Conservation (phyloP, 768 basidiomycete genomes). For the Calocybe cyanea region DNA sequence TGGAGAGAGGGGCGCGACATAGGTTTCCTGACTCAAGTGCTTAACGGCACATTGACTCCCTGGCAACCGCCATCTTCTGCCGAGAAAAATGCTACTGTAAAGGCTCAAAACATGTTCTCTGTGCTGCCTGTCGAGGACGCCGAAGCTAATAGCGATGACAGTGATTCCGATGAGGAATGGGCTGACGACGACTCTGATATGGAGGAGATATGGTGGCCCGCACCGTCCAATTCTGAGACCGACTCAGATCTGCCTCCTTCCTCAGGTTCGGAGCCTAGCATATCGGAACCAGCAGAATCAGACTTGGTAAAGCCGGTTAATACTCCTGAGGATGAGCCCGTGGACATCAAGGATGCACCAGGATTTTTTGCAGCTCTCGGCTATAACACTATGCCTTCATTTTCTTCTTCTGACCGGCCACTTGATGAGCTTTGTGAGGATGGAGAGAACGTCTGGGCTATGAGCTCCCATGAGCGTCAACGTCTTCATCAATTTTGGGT, state of each 20-base stretch:
- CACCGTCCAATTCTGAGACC: neutral
- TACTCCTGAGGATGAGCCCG: too few relatives aligned
- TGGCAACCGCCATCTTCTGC: too few relatives aligned
- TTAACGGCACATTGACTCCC: too few relatives aligned
- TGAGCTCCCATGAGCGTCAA: slow-evolving; percentile 48
- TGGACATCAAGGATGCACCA: slow-evolving; percentile 7
- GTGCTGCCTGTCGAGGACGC: too few relatives aligned
- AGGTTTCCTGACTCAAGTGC: slow-evolving; percentile 40
- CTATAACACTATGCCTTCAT: slow-evolving; percentile 27
- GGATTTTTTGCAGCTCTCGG: slow-evolving; percentile 38
- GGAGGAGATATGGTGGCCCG: slow-evolving; percentile 4
- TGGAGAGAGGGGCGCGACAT: slow-evolving; percentile 50
- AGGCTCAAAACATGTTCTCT: too few relatives aligned
- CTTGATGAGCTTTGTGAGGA: slow-evolving; percentile 32
- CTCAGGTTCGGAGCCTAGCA: neutral
- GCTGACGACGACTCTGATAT: slow-evolving; percentile 1
- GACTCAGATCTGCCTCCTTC: neutral
- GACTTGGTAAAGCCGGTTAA: too few relatives aligned
- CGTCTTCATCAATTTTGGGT: slow-evolving; percentile 45
- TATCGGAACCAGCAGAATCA: slow-evolving; percentile 2
- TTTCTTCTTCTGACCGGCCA: slow-evolving; percentile 33
- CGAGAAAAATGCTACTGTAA: too few relatives aligned
- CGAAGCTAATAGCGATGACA: neutral
- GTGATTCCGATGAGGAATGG: neutral
- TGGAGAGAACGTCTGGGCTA: slow-evolving; percentile 45